Conservation (phyloP, 176 grass and related monocot species). For the Oryza officinalis region DNA sequence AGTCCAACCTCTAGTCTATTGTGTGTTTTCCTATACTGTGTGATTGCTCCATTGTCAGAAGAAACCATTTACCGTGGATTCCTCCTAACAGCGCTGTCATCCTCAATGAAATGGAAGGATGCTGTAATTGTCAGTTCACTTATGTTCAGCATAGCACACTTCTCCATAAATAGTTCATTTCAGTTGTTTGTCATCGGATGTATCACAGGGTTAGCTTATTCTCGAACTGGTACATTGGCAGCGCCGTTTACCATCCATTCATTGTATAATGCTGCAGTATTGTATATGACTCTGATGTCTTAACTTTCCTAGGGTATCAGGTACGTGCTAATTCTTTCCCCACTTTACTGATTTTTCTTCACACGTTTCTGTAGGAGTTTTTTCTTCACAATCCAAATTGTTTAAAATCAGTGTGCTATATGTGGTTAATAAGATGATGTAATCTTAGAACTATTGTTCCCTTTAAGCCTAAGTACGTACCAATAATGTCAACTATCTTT, state of each 20-base stretch:
- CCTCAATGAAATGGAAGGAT: constrained; percentile 56
- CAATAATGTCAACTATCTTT: not conserved
- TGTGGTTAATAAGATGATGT: not conserved
- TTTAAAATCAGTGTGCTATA: not conserved
- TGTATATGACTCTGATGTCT: constrained; percentile 53
- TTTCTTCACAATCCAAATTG: not conserved
- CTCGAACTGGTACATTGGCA: constrained; percentile 70
- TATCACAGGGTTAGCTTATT: constrained; percentile 75
- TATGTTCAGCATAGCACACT: constrained; percentile 75
- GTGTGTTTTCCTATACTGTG: constrained; percentile 69
- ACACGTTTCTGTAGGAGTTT: not conserved
- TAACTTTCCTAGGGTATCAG: constrained; percentile 22
- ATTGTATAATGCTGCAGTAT: constrained; percentile 75
- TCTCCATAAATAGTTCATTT: constrained; percentile 58
- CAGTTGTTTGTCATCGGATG: constrained; percentile 74
- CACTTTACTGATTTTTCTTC: not conserved
- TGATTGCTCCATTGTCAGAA: constrained; percentile 74
- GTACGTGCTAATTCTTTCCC: not conserved
- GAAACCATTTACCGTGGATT: constrained; percentile 94
- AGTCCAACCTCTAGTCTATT: constrained; percentile 44
- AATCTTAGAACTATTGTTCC: not conserved
- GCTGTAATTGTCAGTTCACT: constrained; percentile 73
- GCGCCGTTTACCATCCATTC: constrained; percentile 73
- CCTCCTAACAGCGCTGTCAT: constrained; percentile 66
- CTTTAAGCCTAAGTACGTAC: not conserved